Evolutionary conservation across 441 rosid genomes (phyloP).

Genomic region (Erysimum cheiri): DNA sequence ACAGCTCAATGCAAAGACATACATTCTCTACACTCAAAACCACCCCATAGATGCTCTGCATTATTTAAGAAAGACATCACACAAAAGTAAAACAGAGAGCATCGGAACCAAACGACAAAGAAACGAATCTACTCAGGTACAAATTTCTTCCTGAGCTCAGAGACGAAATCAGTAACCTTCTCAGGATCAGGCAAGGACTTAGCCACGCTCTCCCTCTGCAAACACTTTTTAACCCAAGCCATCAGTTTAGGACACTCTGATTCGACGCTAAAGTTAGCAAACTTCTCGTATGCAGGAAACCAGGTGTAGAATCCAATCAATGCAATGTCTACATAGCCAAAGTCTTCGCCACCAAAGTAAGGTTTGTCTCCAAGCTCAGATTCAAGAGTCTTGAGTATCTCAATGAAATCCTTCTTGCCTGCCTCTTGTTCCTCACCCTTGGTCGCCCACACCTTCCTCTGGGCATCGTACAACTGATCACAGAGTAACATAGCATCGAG

Average conservation of each 20-base stretch:
- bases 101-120: neutral
- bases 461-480: constrained; percentile 36
- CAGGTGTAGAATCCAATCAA: constrained; percentile 40
- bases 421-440: constrained; percentile 52
- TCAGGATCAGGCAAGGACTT: constrained; percentile 42
- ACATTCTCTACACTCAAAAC: constrained; percentile 10
- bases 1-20: constrained; percentile 9
- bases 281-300: constrained; percentile 37
- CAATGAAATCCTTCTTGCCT: constrained; percentile 42
- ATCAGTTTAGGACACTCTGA: constrained; percentile 32
- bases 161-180: constrained; percentile 30
- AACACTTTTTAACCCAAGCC: constrained; percentile 39
- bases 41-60: constrained; percentile 4
- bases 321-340: constrained; percentile 43
- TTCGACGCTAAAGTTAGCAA: constrained; percentile 36
- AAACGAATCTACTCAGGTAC: constrained; percentile 25
- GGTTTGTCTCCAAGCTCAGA: constrained; percentile 48
- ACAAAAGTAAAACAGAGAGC: constrained; percentile 9
- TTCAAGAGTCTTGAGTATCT: constrained; percentile 40
- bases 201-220: constrained; percentile 46
- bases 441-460: constrained; percentile 41
- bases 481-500: constrained; percentile 3
- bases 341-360: constrained; percentile 44
- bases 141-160: constrained; percentile 28
- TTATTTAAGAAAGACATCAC: constrained; percentile 10